phyloP scores from a whole-genome alignment of 768 basidiomycete species.

The Kwoniella mangroviensis region DNA sequence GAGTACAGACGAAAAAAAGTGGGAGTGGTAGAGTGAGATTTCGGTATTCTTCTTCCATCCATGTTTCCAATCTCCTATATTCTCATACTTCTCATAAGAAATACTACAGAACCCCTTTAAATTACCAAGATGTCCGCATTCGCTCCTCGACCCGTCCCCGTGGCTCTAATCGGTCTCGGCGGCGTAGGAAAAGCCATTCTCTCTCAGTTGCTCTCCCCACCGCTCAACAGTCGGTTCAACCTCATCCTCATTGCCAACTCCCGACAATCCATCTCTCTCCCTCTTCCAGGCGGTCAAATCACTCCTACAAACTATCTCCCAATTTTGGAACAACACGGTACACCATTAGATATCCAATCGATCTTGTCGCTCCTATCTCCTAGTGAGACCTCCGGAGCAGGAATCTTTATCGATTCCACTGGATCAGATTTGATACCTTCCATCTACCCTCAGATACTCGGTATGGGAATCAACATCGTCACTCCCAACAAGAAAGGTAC shows the following conservation, averaged over 20 bases:
- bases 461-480: constrained; percentile 78
- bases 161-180: constrained; percentile 84
- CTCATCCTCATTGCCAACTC: constrained; percentile 60
- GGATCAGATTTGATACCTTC: constrained; percentile 79
- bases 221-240: constrained; percentile 59
- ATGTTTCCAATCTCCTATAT: background rate
- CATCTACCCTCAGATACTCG: constrained; percentile 78
- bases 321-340: constrained; percentile 59
- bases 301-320: constrained; percentile 42
- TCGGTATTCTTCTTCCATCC: background rate
- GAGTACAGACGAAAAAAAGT: constrained; percentile 9
- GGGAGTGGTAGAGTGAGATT: background rate
- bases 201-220: constrained; percentile 73
- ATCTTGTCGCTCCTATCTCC: constrained; percentile 59
- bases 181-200: constrained; percentile 90
- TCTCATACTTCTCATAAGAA: too few relatives aligned
- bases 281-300: constrained; percentile 49
- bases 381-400: constrained; percentile 57
- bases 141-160: constrained; percentile 55
- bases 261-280: constrained; percentile 53
- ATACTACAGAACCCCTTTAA: background rate
- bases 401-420: constrained; percentile 88
- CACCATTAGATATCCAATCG: constrained; percentile 63
- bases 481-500: constrained; percentile 99
- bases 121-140: constrained; percentile 18